Evolutionary conservation across 352 stramenopile genomes (phyloP).

Genomic region (Thraustochytrium sp.): DNA sequence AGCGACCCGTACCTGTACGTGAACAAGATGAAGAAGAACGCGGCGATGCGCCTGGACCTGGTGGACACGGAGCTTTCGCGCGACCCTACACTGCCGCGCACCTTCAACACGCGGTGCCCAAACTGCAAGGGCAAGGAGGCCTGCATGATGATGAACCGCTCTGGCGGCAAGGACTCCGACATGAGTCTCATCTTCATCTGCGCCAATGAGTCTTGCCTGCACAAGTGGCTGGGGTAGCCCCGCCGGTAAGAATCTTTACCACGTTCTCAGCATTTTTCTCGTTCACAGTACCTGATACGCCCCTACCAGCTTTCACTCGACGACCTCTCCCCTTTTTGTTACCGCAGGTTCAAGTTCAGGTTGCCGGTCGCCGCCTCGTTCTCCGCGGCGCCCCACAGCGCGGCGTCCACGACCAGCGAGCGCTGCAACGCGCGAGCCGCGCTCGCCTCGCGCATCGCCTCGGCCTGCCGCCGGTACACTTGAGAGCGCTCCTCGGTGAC

Average conservation of each 20-base stretch:
- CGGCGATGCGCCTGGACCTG: conserved; percentile 14
- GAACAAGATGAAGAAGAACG: conserved; percentile 39
- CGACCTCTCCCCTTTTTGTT: too few relatives aligned
- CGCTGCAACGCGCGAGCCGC: background rate
- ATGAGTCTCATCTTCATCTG: conserved; percentile 44
- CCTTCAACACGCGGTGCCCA: conserved; percentile 42
- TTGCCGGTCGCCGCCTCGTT: background rate
- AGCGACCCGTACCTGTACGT: conserved; percentile 38
- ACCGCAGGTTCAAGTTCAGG: too few relatives aligned
- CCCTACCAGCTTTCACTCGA: too few relatives aligned
- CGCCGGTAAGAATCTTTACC: too few relatives aligned
- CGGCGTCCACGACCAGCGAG: background rate
- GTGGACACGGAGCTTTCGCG: conserved; percentile 32
- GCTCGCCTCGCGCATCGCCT: conserved; percentile 1
- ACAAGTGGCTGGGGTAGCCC: conserved; percentile 44
- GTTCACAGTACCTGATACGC: too few relatives aligned
- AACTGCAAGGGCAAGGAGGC: conserved; percentile 44
- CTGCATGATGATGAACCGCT: conserved; percentile 34
- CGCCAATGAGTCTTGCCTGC: conserved; percentile 24
- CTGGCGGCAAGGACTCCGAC: conserved; percentile 22
- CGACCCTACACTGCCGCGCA: conserved; percentile 38
- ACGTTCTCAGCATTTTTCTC: too few relatives aligned
- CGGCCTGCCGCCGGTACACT: background rate
- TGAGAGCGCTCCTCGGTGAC: conserved; percentile 6
- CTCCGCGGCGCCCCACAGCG: background rate